phyloP scores from a whole-genome alignment of 2,329 filamentous ascomycete species.

The Neurospora sp. region DNA sequence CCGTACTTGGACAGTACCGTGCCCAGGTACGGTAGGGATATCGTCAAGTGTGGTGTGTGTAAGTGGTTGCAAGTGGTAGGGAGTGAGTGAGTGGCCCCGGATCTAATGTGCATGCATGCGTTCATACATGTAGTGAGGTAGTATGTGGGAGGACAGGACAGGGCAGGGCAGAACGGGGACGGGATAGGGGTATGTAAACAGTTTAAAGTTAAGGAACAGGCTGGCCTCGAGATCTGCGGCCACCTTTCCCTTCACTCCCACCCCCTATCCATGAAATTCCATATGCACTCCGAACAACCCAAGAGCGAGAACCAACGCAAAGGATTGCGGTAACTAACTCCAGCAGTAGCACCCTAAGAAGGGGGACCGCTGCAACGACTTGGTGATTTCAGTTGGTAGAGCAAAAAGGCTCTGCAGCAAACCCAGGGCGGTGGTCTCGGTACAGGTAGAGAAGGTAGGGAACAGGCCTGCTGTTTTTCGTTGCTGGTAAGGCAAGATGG shows the following conservation, averaged over 20 bases:
- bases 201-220: neutral
- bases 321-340: neutral
- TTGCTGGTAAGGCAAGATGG: neutral
- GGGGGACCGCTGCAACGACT: neutral
- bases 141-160: neutral
- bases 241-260: neutral
- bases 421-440: neutral
- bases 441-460: neutral
- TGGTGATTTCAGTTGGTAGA: neutral
- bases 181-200: neutral
- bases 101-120: neutral
- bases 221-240: neutral
- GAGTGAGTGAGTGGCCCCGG: neutral
- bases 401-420: neutral
- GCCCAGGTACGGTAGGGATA: neutral
- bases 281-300: neutral
- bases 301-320: neutral
- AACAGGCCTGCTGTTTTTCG: neutral
- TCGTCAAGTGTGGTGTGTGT: neutral
- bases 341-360: neutral
- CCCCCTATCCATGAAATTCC: neutral
- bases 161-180: neutral
- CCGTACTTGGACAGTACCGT: neutral
- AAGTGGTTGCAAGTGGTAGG: neutral
- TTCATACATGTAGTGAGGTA: neutral